phyloP scores from a whole-genome alignment of 2,329 filamentous ascomycete genomes.

The Myriosclerotinia curreyana region DNA sequence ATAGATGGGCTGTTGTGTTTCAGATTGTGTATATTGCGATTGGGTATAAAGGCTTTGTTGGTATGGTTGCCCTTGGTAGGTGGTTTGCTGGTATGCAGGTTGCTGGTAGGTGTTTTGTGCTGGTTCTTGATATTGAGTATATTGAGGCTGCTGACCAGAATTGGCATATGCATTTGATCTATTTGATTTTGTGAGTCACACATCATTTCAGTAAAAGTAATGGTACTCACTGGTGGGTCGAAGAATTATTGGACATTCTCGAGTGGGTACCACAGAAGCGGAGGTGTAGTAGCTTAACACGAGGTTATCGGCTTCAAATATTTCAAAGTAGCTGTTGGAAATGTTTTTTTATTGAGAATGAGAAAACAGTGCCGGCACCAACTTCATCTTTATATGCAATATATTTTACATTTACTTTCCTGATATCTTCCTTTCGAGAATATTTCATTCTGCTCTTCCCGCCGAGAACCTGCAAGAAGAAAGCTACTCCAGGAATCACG shows the following conservation, averaged over 20 bases:
- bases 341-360: not conserved
- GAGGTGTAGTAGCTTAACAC: not conserved
- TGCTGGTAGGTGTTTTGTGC: not conserved
- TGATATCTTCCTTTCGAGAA: not conserved
- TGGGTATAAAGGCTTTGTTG: slow-evolving; percentile 1
- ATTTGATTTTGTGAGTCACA: not conserved
- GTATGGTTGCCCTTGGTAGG: slow-evolving; percentile 1
- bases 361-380: too few relatives aligned
- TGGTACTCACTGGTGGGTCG: slow-evolving; percentile 12
- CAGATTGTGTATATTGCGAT: not conserved
- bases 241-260: not conserved
- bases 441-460: not conserved
- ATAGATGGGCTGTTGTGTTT: not conserved
- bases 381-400: not conserved
- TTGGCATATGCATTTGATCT: not conserved
- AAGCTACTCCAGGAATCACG: not conserved
- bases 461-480: not conserved
- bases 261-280: not conserved
- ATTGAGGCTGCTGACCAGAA: not conserved
- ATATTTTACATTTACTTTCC: not conserved
- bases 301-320: too few relatives aligned
- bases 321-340: too few relatives aligned
- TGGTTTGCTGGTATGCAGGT: not conserved
- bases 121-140: slow-evolving; percentile 1
- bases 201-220: not conserved